Percentiles rank a stretch among this genome's conserved stretches.
Evolutionary conservation across 2,329 filamentous ascomycete genomes (phyloP).

Genomic region (Aspergillus fumigatiaffinis): DNA sequence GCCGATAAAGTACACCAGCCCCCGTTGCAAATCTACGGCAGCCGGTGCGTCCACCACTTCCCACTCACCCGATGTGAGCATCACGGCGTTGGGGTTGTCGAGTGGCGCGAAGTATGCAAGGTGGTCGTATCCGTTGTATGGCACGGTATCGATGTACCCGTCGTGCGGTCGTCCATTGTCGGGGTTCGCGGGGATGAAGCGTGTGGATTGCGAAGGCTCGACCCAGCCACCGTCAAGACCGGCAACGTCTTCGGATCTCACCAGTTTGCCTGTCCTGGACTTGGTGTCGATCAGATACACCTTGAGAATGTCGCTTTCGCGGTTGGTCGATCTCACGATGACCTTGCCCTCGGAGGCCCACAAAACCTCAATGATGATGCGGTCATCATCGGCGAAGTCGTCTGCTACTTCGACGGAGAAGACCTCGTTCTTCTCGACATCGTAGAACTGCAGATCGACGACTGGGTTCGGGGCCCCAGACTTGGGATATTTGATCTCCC

Average conservation of each 20-base stretch:
- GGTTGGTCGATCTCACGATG: conserved; percentile 86
- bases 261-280: conserved; percentile 68
- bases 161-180: conserved; percentile 71
- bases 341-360: conserved; percentile 81
- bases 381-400: conserved; percentile 74
- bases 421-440: conserved; percentile 69
- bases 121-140: conserved; percentile 83
- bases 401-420: conserved; percentile 75
- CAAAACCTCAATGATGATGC: conserved; percentile 87
- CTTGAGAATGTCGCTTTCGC: conserved; percentile 86
- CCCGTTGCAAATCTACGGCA: conserved; percentile 76
- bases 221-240: conserved; percentile 96
- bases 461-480: conserved; percentile 89
- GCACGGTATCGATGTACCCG: conserved; percentile 88
- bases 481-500: conserved; percentile 95
- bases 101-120: conserved; percentile 89
- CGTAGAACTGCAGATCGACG: conserved; percentile 85
- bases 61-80: conserved; percentile 87
- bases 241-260: conserved; percentile 74
- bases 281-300: conserved; percentile 80
- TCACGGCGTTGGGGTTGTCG: conserved; percentile 73
- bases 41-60: conserved; percentile 85
- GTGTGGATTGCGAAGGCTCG: conserved; percentile 83
- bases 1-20: conserved; percentile 84
- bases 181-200: conserved; percentile 79